phyloP scores from a whole-genome alignment of 2,329 filamentous ascomycete genomes.

The Lojkania enalia region DNA sequence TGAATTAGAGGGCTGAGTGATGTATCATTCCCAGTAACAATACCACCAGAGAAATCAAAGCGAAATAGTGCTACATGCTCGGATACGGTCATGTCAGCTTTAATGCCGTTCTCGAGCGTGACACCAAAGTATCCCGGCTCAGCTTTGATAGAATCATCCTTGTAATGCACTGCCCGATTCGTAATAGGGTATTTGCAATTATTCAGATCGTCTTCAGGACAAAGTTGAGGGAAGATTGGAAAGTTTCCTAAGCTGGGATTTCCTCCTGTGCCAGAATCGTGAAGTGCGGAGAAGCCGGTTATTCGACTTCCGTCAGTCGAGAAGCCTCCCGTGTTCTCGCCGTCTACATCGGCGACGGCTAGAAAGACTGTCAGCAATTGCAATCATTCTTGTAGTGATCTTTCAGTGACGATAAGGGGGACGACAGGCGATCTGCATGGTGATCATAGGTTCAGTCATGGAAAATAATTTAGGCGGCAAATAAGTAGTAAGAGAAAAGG shows the following conservation, averaged over 20 bases:
- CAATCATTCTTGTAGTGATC: too few species aligned
- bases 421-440: too few species aligned
- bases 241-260: constrained; percentile 72
- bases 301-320: constrained; percentile 51
- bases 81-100: constrained; percentile 64
- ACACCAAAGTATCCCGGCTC: constrained; percentile 64
- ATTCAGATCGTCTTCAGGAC: constrained; percentile 63
- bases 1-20: constrained; percentile 59
- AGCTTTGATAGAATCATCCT: constrained; percentile 56
- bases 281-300: constrained; percentile 47
- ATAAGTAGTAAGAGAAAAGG: too few species aligned
- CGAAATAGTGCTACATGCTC: constrained; percentile 64
- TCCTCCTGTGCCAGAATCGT: constrained; percentile 45
- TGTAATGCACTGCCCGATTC: constrained; percentile 54
- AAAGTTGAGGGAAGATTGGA: constrained; percentile 70
- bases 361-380: constrained; percentile 51
- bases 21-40: constrained; percentile 27
- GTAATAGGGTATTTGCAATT: constrained; percentile 59
- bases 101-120: constrained; percentile 58
- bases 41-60: constrained; percentile 57
- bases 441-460: too few species aligned
- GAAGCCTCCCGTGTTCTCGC: constrained; percentile 61
- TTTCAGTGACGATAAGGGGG: too few species aligned
- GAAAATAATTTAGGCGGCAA: too few species aligned
- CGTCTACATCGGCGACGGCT: constrained; percentile 52